phyloP scores from a whole-genome alignment of 768 basidiomycete species.

The Tricholoma saponaceum region DNA sequence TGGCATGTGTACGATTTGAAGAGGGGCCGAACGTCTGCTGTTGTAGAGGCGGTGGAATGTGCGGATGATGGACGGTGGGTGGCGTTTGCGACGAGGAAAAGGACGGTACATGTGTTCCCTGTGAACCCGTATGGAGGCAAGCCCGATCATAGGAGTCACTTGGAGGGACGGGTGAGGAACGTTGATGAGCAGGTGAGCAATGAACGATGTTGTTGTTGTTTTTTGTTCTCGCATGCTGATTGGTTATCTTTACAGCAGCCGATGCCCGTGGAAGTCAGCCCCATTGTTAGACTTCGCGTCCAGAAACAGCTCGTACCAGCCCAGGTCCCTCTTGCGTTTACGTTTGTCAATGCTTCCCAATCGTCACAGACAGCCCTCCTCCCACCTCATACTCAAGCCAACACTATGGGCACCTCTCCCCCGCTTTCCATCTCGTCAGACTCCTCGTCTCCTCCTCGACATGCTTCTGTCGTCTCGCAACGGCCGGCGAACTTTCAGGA shows the following conservation, averaged over 20 bases:
- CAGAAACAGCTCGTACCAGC: constrained; percentile 23
- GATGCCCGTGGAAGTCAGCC: constrained; percentile 47
- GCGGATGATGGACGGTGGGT: constrained; percentile 57
- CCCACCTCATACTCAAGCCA: constrained; percentile 27
- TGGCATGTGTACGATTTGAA: constrained; percentile 66
- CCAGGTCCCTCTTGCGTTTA: constrained; percentile 48
- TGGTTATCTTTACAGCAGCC: constrained; percentile 38
- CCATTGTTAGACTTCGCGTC: constrained; percentile 52
- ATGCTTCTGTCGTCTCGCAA: constrained; percentile 14
- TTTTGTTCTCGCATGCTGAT: background rate
- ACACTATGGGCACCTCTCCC: constrained; percentile 6
- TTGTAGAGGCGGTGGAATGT: constrained; percentile 56
- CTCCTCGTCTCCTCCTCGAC: constrained; percentile 17
- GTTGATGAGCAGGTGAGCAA: constrained; percentile 3
- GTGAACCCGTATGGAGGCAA: constrained; percentile 74
- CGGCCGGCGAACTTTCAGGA: constrained; percentile 55
- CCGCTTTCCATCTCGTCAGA: constrained; percentile 20
- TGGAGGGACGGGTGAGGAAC: constrained; percentile 57
- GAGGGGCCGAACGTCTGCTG: constrained; percentile 67
- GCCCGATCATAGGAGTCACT: constrained; percentile 57
- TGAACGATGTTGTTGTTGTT: background rate
- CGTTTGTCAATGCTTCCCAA: constrained; percentile 37
- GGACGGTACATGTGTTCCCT: constrained; percentile 63
- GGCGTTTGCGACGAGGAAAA: constrained; percentile 49
- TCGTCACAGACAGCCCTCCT: constrained; percentile 20